Conservation (phyloP, 2,329 filamentous ascomycete species). For the Aspergillus fijiensis region DNA sequence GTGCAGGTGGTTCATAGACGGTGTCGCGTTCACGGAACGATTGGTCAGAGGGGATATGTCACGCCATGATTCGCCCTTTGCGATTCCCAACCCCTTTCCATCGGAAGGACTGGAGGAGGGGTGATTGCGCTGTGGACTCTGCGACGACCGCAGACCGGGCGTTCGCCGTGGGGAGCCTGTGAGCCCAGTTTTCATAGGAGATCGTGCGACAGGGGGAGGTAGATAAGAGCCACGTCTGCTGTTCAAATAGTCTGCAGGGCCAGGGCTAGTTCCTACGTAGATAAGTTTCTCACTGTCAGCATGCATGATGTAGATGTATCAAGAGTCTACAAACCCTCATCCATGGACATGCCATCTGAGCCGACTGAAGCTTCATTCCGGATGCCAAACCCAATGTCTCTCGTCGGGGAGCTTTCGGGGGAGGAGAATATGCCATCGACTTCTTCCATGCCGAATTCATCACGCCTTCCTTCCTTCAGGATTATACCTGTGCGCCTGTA, state of each 20-base stretch:
- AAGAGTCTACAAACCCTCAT: constrained; percentile 53
- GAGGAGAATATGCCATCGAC: constrained; percentile 88
- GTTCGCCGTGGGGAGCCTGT: constrained; percentile 45
- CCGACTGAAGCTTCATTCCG: constrained; percentile 49
- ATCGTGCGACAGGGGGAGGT: constrained; percentile 44
- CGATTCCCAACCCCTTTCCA: constrained; percentile 27
- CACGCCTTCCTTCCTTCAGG: constrained; percentile 75
- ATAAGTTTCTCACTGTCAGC: constrained; percentile 12
- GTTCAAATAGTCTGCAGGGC: constrained; percentile 43
- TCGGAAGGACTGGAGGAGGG: constrained; percentile 43
- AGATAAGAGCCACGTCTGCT: constrained; percentile 36
- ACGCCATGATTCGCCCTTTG: constrained; percentile 24
- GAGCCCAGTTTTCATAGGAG: constrained; percentile 47
- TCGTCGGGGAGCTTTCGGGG: constrained; percentile 62
- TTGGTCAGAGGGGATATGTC: constrained; percentile 39
- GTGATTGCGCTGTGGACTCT: constrained; percentile 34
- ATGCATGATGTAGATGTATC: constrained; percentile 21
- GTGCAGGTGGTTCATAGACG: constrained; percentile 27
- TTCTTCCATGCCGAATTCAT: constrained; percentile 89
- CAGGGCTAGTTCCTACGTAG: constrained; percentile 41
- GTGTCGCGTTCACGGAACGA: constrained; percentile 34
- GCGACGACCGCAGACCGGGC: constrained; percentile 44
- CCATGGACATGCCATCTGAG: constrained; percentile 63
- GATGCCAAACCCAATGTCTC: constrained; percentile 31
- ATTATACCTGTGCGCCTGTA: constrained; percentile 84